Conservation (phyloP, 805 yeast species). For the Monosporozyma siamensis region DNA sequence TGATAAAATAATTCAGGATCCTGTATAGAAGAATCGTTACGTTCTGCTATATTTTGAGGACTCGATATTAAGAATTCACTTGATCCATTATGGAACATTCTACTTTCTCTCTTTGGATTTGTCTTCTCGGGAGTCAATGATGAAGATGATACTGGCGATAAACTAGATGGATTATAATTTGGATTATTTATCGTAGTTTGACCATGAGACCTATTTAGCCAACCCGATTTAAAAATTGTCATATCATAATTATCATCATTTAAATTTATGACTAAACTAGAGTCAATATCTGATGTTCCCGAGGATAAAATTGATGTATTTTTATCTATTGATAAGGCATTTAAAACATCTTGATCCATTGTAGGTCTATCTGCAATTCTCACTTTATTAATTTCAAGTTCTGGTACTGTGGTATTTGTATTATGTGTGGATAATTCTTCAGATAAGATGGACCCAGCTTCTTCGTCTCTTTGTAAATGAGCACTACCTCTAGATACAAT, state of each 20-base stretch:
- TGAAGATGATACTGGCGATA: not conserved
- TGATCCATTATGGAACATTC: conserved; percentile 13
- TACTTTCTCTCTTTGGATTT: conserved; percentile 18
- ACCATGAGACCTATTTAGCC: conserved; percentile 46
- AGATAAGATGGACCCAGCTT: conserved; percentile 1
- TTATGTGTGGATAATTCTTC: not conserved
- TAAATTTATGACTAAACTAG: conserved; percentile 4
- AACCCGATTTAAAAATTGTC: conserved; percentile 41
- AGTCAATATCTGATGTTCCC: not conserved
- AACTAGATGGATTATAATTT: not conserved
- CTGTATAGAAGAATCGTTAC: not conserved
- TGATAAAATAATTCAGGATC: conserved; percentile 1
- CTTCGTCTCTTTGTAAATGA: conserved; percentile 1
- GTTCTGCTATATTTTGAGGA: not conserved
- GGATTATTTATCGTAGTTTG: conserved; percentile 6
- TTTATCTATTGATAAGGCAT: not conserved
- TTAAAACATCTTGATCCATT: not conserved
- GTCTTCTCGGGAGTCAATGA: conserved; percentile 6
- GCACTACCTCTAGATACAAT: not conserved
- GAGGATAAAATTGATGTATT: not conserved
- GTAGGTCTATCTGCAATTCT: not conserved
- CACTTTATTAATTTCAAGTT: not conserved
- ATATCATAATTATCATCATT: conserved; percentile 31
- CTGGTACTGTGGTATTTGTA: not conserved
- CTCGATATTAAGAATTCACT: conserved; percentile 2